Conservation (phyloP, 1,284 basidiomycete genomes). For the Fomitopsis schrenkii region DNA sequence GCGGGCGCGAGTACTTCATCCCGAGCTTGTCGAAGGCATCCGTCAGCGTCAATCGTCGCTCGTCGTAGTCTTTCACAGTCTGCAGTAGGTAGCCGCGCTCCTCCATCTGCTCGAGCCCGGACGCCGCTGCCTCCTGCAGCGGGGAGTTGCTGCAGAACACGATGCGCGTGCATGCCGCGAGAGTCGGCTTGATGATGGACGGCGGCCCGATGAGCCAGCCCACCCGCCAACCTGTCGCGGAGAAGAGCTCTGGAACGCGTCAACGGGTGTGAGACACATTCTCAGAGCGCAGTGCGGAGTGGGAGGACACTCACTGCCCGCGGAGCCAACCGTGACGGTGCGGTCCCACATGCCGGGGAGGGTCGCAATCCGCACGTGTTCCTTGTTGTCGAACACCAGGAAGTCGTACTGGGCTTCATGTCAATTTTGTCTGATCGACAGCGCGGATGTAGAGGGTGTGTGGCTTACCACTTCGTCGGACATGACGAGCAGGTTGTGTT, state of each 20-base stretch:
- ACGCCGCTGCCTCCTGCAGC: conserved; percentile 88
- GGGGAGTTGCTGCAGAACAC: conserved; percentile 94
- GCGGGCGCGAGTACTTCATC: conserved; percentile 82
- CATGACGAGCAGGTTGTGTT: conserved; percentile 92
- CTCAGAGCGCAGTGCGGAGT: neutral
- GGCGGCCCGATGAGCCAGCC: conserved; percentile 93
- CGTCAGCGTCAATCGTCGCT: conserved; percentile 72
- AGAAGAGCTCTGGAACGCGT: conserved; percentile 76
- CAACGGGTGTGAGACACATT: conserved; percentile 1
- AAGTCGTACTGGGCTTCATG: conserved; percentile 77
- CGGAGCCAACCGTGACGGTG: conserved; percentile 80
- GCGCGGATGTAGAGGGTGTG: neutral
- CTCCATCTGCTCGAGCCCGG: conserved; percentile 76
- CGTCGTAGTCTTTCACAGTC: conserved; percentile 79
- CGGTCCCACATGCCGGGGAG: conserved; percentile 99
- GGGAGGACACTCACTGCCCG: conserved; percentile 54
- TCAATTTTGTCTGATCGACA: neutral
- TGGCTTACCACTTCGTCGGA: conserved; percentile 89
- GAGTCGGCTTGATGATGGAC: conserved; percentile 80
- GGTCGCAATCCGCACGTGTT: conserved; percentile 89
- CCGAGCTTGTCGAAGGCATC: conserved; percentile 84
- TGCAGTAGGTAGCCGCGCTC: conserved; percentile 77
- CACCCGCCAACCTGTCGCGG: conserved; percentile 96
- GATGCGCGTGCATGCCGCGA: conserved; percentile 91
- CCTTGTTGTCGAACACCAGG: conserved; percentile 83